phyloP scores from a whole-genome alignment of 1,284 basidiomycete genomes.

The Chalciporus sp. region DNA sequence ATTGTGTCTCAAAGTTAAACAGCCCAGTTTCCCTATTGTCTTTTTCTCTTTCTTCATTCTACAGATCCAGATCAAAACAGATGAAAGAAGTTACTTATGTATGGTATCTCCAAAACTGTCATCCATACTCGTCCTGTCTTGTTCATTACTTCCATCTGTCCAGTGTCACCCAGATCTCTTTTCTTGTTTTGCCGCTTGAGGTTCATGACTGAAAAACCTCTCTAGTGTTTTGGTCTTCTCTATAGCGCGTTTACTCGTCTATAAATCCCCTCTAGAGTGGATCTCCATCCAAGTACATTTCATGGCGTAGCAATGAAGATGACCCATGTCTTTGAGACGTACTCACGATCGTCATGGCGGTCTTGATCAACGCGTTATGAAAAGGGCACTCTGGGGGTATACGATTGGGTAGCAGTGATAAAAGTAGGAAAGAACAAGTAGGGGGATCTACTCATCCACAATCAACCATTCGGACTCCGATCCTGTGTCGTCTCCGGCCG shows the following conservation, averaged over 20 bases:
- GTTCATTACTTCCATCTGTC: constrained; percentile 23
- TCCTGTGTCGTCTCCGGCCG: constrained; percentile 65
- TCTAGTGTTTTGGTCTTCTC: constrained; percentile 23
- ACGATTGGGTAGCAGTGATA: constrained; percentile 20
- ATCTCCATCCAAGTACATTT: constrained; percentile 26
- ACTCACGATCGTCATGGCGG: constrained; percentile 2
- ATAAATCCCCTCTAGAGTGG: constrained; percentile 36
- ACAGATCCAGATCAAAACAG: constrained; percentile 30
- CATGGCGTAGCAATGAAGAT: constrained; percentile 15
- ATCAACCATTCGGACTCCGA: constrained; percentile 89
- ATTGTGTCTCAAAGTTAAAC: constrained; percentile 21
- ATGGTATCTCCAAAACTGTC: constrained; percentile 37
- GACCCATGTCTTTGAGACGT: constrained; percentile 14
- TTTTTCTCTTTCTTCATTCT: constrained; percentile 22
- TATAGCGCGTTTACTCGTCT: constrained; percentile 22
- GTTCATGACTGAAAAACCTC: constrained; percentile 18
- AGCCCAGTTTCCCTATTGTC: constrained; percentile 19
- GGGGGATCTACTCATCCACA: constrained; percentile 43
- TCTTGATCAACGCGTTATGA: background rate
- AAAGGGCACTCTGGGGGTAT: constrained; percentile 20
- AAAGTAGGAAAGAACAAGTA: background rate
- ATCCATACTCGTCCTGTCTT: constrained; percentile 30
- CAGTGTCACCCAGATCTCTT: constrained; percentile 19
- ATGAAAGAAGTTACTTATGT: constrained; percentile 34
- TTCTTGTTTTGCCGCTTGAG: constrained; percentile 21